A percentile compares a stretch with the other conserved stretches of the same genome.
phyloP scores from a whole-genome alignment of 2,329 filamentous ascomycete genomes.

The Triangularia setosa region DNA sequence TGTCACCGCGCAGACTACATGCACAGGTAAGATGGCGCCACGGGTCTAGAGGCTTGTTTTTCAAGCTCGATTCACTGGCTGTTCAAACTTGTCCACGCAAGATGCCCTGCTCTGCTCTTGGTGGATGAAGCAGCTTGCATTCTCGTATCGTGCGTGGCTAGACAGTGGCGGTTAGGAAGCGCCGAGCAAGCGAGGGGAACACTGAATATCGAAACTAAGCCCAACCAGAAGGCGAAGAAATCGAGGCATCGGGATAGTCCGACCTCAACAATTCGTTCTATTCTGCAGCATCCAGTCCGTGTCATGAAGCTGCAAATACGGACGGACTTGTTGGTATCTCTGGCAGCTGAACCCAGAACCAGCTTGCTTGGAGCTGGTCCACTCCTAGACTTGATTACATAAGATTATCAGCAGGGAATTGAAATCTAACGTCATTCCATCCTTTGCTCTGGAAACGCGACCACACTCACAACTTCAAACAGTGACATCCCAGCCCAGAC shows the following conservation, averaged over 20 bases:
- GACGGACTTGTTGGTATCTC: background rate
- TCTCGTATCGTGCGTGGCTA: background rate
- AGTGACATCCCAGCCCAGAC: background rate
- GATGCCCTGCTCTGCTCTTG: background rate
- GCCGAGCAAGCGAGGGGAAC: background rate
- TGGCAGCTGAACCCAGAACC: background rate
- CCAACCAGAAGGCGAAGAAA: background rate
- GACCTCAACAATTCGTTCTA: background rate
- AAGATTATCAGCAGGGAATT: background rate
- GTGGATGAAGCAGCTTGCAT: background rate
- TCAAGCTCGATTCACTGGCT: background rate
- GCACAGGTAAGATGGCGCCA: background rate
- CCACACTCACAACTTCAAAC: background rate
- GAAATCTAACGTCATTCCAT: background rate
- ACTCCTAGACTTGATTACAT: background rate
- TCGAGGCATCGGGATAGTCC: background rate
- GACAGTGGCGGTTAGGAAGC: slow-evolving; percentile 4
- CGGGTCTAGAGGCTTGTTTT: background rate
- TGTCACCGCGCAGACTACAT: slow-evolving; percentile 3
- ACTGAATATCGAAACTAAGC: background rate
- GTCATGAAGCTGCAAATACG: background rate
- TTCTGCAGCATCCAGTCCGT: background rate
- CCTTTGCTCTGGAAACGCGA: background rate
- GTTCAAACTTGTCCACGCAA: background rate
- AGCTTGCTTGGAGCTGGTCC: background rate